Conservation (phyloP, 1,284 basidiomycete species). For the Cryptococcus amylolentus region DNA sequence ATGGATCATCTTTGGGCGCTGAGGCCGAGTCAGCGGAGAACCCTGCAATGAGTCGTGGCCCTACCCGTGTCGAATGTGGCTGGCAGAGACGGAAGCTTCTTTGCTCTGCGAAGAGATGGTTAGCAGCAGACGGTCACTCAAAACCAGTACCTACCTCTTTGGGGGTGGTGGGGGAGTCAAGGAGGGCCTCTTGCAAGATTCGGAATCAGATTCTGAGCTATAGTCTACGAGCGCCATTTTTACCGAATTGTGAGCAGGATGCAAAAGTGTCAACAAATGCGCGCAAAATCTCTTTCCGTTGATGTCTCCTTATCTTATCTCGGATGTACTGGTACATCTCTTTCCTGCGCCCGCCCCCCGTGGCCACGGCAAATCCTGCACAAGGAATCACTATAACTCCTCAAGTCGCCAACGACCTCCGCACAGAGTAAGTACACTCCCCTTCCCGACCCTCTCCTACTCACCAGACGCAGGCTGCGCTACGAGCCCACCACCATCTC, state of each 20-base stretch:
- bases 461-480: constrained; percentile 25
- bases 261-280: neutral
- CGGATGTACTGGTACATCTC: constrained; percentile 51
- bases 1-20: constrained; percentile 37
- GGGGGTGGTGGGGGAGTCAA: neutral
- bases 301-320: neutral
- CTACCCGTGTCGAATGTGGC: constrained; percentile 10
- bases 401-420: constrained; percentile 50
- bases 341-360: constrained; percentile 48
- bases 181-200: neutral
- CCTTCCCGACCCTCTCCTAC: neutral
- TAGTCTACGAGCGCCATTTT: constrained; percentile 18
- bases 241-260: neutral
- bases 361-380: constrained; percentile 18
- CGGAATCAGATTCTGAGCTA: constrained; percentile 2
- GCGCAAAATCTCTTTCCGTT: neutral
- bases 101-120: constrained; percentile 2
- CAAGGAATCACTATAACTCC: constrained; percentile 43
- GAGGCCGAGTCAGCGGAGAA: neutral
- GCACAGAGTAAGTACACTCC: constrained; percentile 44
- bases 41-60: neutral
- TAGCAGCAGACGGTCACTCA: too few relatives aligned
- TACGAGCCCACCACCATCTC: constrained; percentile 37
- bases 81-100: constrained; percentile 13
- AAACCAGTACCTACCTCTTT: constrained; percentile 4